Evolutionary conservation across 768 basidiomycete genomes (phyloP), one percentile per base, ranked within the genome.

Genomic region (Mycena rosella): DNA sequence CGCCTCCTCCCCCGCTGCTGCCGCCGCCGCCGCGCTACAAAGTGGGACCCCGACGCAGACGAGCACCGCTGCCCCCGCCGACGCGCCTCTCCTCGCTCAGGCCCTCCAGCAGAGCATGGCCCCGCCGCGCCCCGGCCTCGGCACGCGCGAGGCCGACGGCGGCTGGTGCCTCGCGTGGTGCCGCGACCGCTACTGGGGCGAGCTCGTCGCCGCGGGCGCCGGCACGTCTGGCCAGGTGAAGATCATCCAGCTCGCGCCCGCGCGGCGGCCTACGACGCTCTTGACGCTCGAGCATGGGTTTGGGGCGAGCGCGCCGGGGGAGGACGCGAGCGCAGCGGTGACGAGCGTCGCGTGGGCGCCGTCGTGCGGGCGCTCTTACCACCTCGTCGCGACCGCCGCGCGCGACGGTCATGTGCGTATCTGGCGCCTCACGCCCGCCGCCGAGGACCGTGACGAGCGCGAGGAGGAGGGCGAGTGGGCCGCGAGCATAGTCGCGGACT

Each of bases 141-240:
- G 88, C 0, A 90, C 88, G 71, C 84, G 91, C 45, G 93, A 96
- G 77, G 95, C 95, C 3, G 91, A 95, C 60, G 95, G 95, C 5
- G 96, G 94, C 1, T 98, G 96, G 96, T 92, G 91, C 63, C 79
- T 99, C 47, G 92, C 92, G 10, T 99, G 96, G 96, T 98, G 96
- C 79, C 95, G 95, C 75, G 98, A 99, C 73, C 86, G 87, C 67
- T 98, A 96, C 78, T 98, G 96, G 96, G 97, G 97, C 2, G 94
- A 96, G 75, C 75, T 97, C 22, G 83, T 98, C 54, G 96, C 95
- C 11, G 90, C 89, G 0, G 88, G 89, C 2, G 87, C 87, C 60
- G 96, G 96, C 1, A 84, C 87, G 2, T 87, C 83, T 64, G 93
- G 94, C 0, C 78, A 88, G 24, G 82, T 98, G 49, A 96, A 97